Evolutionary conservation across 768 basidiomycete species (phyloP), one percentile per base, ranked within the genome.

Genomic region (Calocera cornea): DNA sequence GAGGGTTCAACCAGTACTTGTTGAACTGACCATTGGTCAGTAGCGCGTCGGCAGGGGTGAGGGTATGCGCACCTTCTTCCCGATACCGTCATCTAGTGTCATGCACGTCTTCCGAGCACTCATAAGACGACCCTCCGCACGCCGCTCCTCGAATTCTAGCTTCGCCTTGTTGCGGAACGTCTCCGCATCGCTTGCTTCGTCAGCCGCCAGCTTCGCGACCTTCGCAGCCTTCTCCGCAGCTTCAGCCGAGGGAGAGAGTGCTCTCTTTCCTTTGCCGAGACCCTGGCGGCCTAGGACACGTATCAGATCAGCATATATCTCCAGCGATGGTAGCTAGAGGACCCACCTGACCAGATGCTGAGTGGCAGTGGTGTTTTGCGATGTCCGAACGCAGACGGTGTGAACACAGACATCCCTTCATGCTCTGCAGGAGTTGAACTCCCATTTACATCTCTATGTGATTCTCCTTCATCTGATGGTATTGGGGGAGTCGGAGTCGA

Each of bases 301-400:
- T 65, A 69, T 65, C n/a, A 38, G 24, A 40, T 22, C 5, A 7
- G 36, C 47, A 19, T 22, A n/a, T 22, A 31, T n/a, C n/a, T n/a
- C 17, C 27, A 54, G 17, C 16, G 44, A 44, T 2, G 33, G 14
- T 36, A 64, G 22, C 22, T 22, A 24, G 16, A 16, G 41, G 14
- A 76, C 86, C 70, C 70, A 89, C 92, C 92, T 79, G 83, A 77
- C 92, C 92, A 93, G 80, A 92, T 87, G 49, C 83, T 84, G 69
- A 93, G 73, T 17, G 88, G 85, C 24, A 93, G 76, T 1, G 92
- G 92, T 68, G 89, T 60, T 73, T 87, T 87, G 41, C 71, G 72
- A 11, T 69, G 64, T 54, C 40, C 66, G 27, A 49, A 38, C 47
- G 65, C 68, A n/a, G 69, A 41, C n/a, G 66, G 34, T 49, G 19